Evolutionary conservation across 768 basidiomycete genomes (phyloP).

Genomic region (Mycena galopus): DNA sequence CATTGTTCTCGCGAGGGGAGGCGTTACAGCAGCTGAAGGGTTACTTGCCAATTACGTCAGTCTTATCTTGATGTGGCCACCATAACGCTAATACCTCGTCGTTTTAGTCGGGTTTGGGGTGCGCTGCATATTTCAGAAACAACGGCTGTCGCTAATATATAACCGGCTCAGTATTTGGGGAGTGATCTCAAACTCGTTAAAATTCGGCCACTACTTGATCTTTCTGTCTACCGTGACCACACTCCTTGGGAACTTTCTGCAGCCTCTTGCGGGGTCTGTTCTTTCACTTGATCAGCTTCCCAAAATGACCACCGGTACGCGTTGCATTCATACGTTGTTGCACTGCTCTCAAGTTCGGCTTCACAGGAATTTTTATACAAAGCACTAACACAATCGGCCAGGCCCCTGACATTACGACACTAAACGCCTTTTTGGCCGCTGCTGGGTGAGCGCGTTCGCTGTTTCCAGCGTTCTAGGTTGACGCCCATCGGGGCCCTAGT

Average conservation of each 20-base stretch:
- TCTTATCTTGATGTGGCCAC: background rate
- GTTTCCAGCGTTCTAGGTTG: background rate
- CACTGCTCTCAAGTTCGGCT: background rate
- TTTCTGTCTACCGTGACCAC: conserved; percentile 58
- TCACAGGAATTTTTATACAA: conserved; percentile 12
- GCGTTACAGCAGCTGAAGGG: conserved; percentile 66
- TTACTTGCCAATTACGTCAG: conserved; percentile 75
- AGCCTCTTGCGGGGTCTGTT: conserved; percentile 53
- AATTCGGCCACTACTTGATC: conserved; percentile 63
- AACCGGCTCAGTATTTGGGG: conserved; percentile 5
- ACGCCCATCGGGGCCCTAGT: conserved; percentile 36
- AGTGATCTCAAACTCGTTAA: conserved; percentile 7
- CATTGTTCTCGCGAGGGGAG: conserved; percentile 65
- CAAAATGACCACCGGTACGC: conserved; percentile 40
- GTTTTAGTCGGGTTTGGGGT: conserved; percentile 15
- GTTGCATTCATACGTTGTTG: background rate
- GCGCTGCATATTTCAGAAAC: background rate
- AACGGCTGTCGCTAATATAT: conserved; percentile 9
- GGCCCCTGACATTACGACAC: conserved; percentile 53
- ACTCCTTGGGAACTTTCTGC: conserved; percentile 44
- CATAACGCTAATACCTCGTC: background rate
- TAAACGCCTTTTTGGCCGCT: conserved; percentile 70
- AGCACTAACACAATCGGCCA: conserved; percentile 59
- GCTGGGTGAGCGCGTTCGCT: conserved; percentile 58
- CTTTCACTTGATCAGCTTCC: conserved; percentile 51